Conservation (phyloP, 1,284 basidiomycete species). For the Fomitopsis betulina region DNA sequence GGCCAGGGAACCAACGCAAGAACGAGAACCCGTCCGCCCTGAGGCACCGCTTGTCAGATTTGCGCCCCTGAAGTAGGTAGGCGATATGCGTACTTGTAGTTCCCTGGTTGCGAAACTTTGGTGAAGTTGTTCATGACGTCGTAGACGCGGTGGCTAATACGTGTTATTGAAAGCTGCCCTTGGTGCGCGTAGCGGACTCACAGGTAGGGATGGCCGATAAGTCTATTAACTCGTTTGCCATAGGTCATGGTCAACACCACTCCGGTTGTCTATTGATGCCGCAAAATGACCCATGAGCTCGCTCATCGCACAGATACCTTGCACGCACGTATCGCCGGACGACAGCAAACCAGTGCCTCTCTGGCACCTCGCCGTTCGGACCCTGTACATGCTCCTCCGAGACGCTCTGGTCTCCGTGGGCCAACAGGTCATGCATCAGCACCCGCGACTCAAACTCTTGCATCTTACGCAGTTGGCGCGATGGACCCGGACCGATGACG, state of each 20-base stretch:
- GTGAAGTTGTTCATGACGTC: slow-evolving; percentile 6
- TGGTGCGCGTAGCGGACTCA: neutral
- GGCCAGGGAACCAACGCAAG: slow-evolving; percentile 24
- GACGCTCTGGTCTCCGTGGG: neutral
- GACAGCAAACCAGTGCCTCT: slow-evolving; percentile 26
- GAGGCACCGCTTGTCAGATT: neutral
- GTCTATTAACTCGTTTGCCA: slow-evolving; percentile 2
- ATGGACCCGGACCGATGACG: slow-evolving; percentile 20
- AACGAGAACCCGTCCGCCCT: slow-evolving; percentile 28
- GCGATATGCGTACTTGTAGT: slow-evolving; percentile 1
- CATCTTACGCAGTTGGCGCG: slow-evolving; percentile 17
- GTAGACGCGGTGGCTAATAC: slow-evolving; percentile 5
- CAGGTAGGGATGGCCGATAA: slow-evolving; percentile 4
- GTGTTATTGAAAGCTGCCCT: neutral
- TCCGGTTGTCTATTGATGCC: slow-evolving; percentile 4
- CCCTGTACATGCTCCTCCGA: neutral
- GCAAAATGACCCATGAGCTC: neutral
- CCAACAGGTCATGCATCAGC: slow-evolving; percentile 15
- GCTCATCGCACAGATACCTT: too few relatives aligned
- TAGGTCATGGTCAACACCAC: slow-evolving; percentile 5
- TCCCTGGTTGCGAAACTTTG: slow-evolving; percentile 4
- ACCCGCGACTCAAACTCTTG: slow-evolving; percentile 26
- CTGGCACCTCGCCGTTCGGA: slow-evolving; percentile 17
- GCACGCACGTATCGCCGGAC: slow-evolving; percentile 23
- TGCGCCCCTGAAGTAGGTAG: neutral